These are phyloP conservation scores for Fonsecaea multimorphosa DNA, from an alignment of 2,329 filamentous ascomycete genomes.

Conservation along the genomic window DNA sequence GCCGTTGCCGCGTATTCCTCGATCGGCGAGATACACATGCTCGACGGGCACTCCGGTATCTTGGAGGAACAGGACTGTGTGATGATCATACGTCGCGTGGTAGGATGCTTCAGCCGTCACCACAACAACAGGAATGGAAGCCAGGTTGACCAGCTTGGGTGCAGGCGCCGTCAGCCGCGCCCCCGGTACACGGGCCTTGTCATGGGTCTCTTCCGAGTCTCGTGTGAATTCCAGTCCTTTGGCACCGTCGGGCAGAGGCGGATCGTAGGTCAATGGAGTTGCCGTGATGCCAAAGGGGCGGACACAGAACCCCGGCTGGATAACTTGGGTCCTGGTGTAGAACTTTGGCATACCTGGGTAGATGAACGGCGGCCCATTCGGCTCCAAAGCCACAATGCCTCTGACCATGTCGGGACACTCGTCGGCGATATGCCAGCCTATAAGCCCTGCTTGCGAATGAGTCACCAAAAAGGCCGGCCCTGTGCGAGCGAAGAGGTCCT, in stretches of 20 bases:
- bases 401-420: slow-evolving; percentile 51
- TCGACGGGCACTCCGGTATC: slow-evolving; percentile 58
- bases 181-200: slow-evolving; percentile 7
- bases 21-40: slow-evolving; percentile 53
- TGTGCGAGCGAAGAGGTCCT: slow-evolving; percentile 10
- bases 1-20: slow-evolving; percentile 60
- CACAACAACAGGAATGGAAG: slow-evolving; percentile 56
- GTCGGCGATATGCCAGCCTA: slow-evolving; percentile 21
- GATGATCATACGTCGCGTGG: slow-evolving; percentile 62
- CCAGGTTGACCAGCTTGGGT: slow-evolving; percentile 57
- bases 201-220: background rate
- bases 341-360: slow-evolving; percentile 16
- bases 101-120: slow-evolving; percentile 61
- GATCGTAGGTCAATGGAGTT: slow-evolving; percentile 57
- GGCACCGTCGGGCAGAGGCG: slow-evolving; percentile 50
- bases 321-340: slow-evolving; percentile 13
- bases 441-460: slow-evolving; percentile 19
- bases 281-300: slow-evolving; percentile 56
- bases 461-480: slow-evolving; percentile 45
- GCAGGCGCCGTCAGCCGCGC: slow-evolving; percentile 46
- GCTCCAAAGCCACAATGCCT: slow-evolving; percentile 54
- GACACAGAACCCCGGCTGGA: slow-evolving; percentile 14
- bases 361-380: slow-evolving; percentile 17
- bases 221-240: slow-evolving; percentile 36
- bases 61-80: slow-evolving; percentile 58